Evolutionary conservation across 306 rosid species (phyloP).

Genomic region (Ceratonia siliqua): DNA sequence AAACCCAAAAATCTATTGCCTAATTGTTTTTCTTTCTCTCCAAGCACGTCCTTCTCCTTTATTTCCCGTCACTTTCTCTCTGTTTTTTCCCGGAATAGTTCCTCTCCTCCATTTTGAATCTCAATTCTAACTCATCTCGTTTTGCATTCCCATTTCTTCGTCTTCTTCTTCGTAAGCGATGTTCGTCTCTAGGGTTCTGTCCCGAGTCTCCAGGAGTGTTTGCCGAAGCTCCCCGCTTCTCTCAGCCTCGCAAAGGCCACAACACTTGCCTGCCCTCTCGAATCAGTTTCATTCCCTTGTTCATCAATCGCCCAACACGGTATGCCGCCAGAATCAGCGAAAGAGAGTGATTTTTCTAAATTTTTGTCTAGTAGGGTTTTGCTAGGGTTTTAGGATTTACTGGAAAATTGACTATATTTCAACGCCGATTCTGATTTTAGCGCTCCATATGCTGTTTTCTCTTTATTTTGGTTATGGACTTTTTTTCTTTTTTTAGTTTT

Average conservation of each 20-base stretch:
- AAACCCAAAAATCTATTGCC: background rate
- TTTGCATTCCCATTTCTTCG: background rate
- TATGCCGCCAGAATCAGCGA: background rate
- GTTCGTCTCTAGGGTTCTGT: slow-evolving; percentile 60
- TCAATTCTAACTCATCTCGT: background rate
- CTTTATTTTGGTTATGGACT: background rate
- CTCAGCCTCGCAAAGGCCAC: slow-evolving; percentile 46
- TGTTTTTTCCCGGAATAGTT: background rate
- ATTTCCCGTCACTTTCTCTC: background rate
- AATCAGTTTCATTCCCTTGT: slow-evolving; percentile 51
- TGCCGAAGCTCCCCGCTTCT: slow-evolving; percentile 50
- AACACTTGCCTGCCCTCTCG: slow-evolving; percentile 42
- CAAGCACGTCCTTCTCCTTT: slow-evolving; percentile 23
- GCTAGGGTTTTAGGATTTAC: slow-evolving; percentile 61
- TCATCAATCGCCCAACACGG: slow-evolving; percentile 55
- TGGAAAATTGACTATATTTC: background rate
- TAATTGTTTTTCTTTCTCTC: slow-evolving; percentile 16
- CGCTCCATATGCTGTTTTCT: background rate
- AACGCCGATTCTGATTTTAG: background rate
- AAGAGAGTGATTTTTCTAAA: background rate
- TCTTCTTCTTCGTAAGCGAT: slow-evolving; percentile 45
- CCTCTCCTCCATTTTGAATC: background rate
- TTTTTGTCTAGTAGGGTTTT: slow-evolving; percentile 53
- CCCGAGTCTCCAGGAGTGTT: slow-evolving; percentile 48
- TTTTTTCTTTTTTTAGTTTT: background rate